Evolutionary conservation across 73 alveolate species (phyloP).

Genomic region (Paramecium sexaurelia): DNA sequence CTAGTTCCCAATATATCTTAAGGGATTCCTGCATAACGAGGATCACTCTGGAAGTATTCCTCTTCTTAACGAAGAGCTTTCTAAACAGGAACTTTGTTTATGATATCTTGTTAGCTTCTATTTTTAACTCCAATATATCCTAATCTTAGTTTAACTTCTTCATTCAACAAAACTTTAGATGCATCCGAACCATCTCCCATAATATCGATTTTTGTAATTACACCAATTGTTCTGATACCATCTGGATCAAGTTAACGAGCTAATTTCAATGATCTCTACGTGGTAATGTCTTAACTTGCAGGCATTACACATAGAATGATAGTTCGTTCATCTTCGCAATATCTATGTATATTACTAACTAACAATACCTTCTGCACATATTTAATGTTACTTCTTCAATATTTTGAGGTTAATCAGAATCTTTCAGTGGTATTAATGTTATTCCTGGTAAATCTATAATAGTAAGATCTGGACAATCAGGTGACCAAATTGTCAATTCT

Average conservation of each 20-base stretch:
- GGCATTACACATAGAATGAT: conserved; percentile 92
- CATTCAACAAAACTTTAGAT: conserved; percentile 87
- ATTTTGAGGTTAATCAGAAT: conserved; percentile 73
- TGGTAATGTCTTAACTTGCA: conserved; percentile 95
- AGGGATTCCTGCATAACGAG: conserved; percentile 85
- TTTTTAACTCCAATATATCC: conserved; percentile 99
- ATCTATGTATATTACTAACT: conserved; percentile 64
- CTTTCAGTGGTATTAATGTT: conserved; percentile 79
- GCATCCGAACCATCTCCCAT: conserved; percentile 99
- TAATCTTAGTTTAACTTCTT: conserved; percentile 95
- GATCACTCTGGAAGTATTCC: conserved; percentile 84
- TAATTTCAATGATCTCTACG: conserved; percentile 93
- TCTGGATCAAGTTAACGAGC: conserved; percentile 91
- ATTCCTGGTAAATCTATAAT: conserved; percentile 92
- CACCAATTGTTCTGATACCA: conserved; percentile 94
- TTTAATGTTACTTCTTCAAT: conserved; percentile 72
- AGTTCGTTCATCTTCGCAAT: conserved; percentile 88
- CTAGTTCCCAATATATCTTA: conserved; percentile 84
- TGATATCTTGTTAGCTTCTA: conserved; percentile 95
- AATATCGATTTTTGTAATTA: conserved; percentile 95
- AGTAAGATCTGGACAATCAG: conserved; percentile 90
- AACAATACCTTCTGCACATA: conserved; percentile 64
- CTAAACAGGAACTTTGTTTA: conserved; percentile 79
- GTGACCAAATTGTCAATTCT: conserved; percentile 79
- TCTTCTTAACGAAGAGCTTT: conserved; percentile 87